Evolutionary conservation across 2,329 filamentous ascomycete species (phyloP), one percentile per base, ranked within the genome.

Genomic region (Mycosphaerella sp.): DNA sequence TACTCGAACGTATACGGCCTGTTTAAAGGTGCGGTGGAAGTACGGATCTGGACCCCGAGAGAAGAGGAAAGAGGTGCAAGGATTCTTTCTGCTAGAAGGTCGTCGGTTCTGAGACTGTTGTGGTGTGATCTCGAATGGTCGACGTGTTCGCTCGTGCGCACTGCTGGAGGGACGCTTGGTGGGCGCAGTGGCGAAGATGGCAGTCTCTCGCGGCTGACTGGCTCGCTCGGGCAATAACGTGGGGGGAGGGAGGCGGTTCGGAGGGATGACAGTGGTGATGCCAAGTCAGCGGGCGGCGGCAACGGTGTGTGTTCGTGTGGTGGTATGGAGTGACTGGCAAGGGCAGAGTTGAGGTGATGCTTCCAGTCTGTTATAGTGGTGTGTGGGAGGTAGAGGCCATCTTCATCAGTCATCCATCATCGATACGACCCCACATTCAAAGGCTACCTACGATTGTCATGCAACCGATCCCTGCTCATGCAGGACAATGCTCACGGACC

Each of bases 1-100:
- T 86, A 83, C 87, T 86, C 86, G 62, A 62, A 54, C 85, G 85
- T 85, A 79, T 85, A 91, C 89, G 87, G 89, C 89, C 69, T 91
- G 68, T 91, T 93, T 91, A 89, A 92, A 91, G 87, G 87, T 74
- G 76, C 74, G 62, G 63, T 70, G 72, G 75, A 79, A 78, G 77
- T 71, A 69, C 63, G 71, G 69, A 74, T 53, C 45, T 43, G 38
- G 49, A 51, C 51, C 53, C 57, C 56, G 57, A 39, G 45, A 29
- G 44, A 42, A 14, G 23, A 46, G 23, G 49, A 29, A 17, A 40
- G 26, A 17, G 41, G 11, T 10, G 29, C 36, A 12, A 9, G 2
- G 17, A 34, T 17, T 38, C 29, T 38, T 38, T 29, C 23, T 26
- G 6, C 12, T 21, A 21, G 21, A 21, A 21, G 5, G 21, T 21